Conservation (phyloP, 1,139 yeast genomes). For the Hansenula lynferdii region DNA sequence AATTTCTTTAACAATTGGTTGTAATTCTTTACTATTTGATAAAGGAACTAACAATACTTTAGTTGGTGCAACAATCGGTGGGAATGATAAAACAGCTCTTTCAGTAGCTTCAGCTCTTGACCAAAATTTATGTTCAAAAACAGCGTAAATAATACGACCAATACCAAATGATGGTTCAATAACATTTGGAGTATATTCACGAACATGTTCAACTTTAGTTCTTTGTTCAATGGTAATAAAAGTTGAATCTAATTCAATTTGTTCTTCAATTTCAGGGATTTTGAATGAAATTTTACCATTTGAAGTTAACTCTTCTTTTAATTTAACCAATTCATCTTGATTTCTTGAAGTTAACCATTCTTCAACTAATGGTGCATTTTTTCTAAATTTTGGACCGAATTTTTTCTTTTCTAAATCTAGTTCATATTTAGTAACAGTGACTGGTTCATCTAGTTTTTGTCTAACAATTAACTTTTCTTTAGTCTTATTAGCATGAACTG, state of each 20-base stretch:
- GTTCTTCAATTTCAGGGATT: constrained; percentile 56
- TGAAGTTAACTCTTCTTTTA: constrained; percentile 58
- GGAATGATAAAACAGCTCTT: constrained; percentile 89
- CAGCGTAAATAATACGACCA: constrained; percentile 91
- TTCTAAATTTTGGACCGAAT: constrained; percentile 96
- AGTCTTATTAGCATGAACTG: constrained; percentile 93
- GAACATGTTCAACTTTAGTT: constrained; percentile 80
- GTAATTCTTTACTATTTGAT: constrained; percentile 77
- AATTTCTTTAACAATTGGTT: constrained; percentile 68
- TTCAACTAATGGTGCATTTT: constrained; percentile 92
- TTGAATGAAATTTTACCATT: constrained; percentile 62
- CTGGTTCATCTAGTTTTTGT: constrained; percentile 80
- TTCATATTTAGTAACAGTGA: constrained; percentile 77
- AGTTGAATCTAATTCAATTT: constrained; percentile 65
- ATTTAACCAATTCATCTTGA: constrained; percentile 79
- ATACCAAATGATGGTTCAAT: constrained; percentile 99
- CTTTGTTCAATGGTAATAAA: constrained; percentile 75
- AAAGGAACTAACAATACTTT: constrained; percentile 95
- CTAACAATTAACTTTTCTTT: constrained; percentile 94
- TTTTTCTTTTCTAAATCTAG: constrained; percentile 87
- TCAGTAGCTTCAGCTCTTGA: constrained; percentile 88
- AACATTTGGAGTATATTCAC: constrained; percentile 96
- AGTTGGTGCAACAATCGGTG: constrained; percentile 96
- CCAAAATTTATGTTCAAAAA: constrained; percentile 96
- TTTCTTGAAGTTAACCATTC: constrained; percentile 70